A percentile compares a stretch with the other conserved stretches of the same genome.
Evolutionary conservation across 495 filamentous ascomycete species (phyloP).

Genomic region (Podospora pseudoanserina): DNA sequence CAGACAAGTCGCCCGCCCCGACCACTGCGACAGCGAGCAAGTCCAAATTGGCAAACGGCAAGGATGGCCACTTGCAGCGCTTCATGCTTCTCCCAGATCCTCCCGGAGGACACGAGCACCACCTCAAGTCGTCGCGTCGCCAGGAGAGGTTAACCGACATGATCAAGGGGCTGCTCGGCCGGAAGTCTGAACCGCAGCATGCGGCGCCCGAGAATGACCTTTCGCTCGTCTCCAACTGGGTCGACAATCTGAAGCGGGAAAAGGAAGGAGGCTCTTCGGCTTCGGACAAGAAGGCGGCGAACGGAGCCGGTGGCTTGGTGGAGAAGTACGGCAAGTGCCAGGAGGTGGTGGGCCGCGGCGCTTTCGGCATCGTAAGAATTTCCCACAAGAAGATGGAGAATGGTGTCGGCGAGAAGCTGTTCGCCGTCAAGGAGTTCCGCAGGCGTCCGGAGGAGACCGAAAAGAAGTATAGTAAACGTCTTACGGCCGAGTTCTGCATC

Average conservation of each 20-base stretch:
- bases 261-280: constrained; percentile 58
- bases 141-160: constrained; percentile 96
- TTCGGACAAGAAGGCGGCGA: constrained; percentile 70
- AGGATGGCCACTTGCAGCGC: constrained; percentile 36
- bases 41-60: constrained; percentile 26
- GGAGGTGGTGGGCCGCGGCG: constrained; percentile 94
- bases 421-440: constrained; percentile 97
- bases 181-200: constrained; percentile 65
- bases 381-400: constrained; percentile 94
- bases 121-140: constrained; percentile 78
- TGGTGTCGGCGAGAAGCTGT: constrained; percentile 80
- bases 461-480: constrained; percentile 95
- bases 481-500: constrained; percentile 99
- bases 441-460: constrained; percentile 87
- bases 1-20: constrained; percentile 28
- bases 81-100: constrained; percentile 41
- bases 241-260: constrained; percentile 87
- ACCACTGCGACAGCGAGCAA: constrained; percentile 13
- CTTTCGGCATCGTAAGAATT: constrained; percentile 95
- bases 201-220: constrained; percentile 69
- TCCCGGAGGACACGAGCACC: constrained; percentile 72
- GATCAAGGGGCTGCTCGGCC: constrained; percentile 71
- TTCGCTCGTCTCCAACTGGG: constrained; percentile 92
- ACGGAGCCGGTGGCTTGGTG: constrained; percentile 75
- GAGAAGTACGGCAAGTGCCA: constrained; percentile 99